A percentile compares a stretch with the other conserved stretches of the same genome.
These are phyloP conservation scores for Psilocybe cubensis DNA, from an alignment of 768 basidiomycete genomes.

Conservation along the genomic window DNA sequence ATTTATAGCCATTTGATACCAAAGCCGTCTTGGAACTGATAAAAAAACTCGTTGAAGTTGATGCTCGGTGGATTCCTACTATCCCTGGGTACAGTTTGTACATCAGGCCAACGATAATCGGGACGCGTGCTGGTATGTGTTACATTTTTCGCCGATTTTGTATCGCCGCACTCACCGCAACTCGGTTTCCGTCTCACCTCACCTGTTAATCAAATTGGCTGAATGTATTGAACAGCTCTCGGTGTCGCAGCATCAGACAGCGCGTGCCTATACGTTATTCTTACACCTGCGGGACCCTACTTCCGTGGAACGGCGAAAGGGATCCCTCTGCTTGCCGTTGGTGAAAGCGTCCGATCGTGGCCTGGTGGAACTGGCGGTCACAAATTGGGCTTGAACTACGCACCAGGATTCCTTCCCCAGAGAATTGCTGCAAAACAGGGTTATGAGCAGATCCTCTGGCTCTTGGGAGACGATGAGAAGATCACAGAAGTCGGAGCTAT, in stretches of 20 bases:
- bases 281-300: slow-evolving; percentile 76
- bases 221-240: slow-evolving; percentile 33
- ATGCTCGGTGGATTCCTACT: slow-evolving; percentile 85
- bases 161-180: neutral
- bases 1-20: slow-evolving; percentile 66
- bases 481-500: slow-evolving; percentile 73
- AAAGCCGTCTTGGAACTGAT: slow-evolving; percentile 72
- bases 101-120: slow-evolving; percentile 80
- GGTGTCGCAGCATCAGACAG: slow-evolving; percentile 73
- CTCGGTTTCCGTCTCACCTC: no score
- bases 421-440: slow-evolving; percentile 65
- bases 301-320: slow-evolving; percentile 68
- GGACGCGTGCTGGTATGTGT: slow-evolving; percentile 46
- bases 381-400: slow-evolving; percentile 76
- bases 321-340: slow-evolving; percentile 43
- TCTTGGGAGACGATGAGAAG: slow-evolving; percentile 57
- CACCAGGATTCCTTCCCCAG: slow-evolving; percentile 65
- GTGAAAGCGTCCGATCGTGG: slow-evolving; percentile 49
- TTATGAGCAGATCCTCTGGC: slow-evolving; percentile 81
- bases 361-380: slow-evolving; percentile 75
- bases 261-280: slow-evolving; percentile 77
- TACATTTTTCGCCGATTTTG: slow-evolving; percentile 50
- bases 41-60: slow-evolving; percentile 70
- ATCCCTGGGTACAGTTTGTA: slow-evolving; percentile 80
- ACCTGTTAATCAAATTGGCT: neutral